Percentiles rank a stretch among this genome's conserved stretches.
These are phyloP conservation scores for Pharus latifolius DNA, from an alignment of 176 grass and related monocot genomes.

Conservation along the genomic window DNA sequence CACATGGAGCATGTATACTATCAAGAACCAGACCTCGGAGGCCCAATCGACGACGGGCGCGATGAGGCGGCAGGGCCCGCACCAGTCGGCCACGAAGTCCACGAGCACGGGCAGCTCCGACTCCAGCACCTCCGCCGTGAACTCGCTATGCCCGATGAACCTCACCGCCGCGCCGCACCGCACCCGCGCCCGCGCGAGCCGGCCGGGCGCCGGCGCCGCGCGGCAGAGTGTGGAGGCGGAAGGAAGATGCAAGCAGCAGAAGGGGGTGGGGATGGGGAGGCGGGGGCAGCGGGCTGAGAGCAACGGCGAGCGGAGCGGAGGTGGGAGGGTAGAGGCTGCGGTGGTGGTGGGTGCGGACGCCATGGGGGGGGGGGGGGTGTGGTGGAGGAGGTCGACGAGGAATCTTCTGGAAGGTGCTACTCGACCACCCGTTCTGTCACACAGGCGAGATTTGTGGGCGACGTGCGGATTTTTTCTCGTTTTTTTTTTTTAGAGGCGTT, in stretches of 20 bases:
- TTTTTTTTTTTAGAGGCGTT: neutral
- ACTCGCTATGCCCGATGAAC: constrained; percentile 53
- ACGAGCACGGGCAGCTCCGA: constrained; percentile 87
- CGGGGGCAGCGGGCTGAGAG: neutral
- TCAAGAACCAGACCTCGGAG: constrained; percentile 29
- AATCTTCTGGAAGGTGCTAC: constrained; percentile 27
- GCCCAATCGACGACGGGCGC: constrained; percentile 83
- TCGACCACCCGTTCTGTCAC: constrained; percentile 10
- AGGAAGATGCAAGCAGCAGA: neutral
- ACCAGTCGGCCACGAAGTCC: constrained; percentile 95
- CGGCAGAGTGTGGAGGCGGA: neutral
- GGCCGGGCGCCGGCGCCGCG: neutral
- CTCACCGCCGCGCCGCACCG: constrained; percentile 50
- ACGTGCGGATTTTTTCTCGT: neutral
- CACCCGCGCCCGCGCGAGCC: constrained; percentile 17
- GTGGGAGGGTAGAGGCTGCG: neutral
- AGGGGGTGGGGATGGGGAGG: neutral
- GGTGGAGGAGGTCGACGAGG: neutral
- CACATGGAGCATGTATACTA: neutral
- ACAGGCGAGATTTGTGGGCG: neutral
- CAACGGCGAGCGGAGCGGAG: neutral
- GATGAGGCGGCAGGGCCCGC: constrained; percentile 91
- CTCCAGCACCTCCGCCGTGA: constrained; percentile 60
- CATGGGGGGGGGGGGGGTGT: constrained; percentile 34
- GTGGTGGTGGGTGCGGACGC: constrained; percentile 37